Base-by-base conservation (phyloP, 768 basidiomycete species). In the Botryobasidium botryosum region DNA sequence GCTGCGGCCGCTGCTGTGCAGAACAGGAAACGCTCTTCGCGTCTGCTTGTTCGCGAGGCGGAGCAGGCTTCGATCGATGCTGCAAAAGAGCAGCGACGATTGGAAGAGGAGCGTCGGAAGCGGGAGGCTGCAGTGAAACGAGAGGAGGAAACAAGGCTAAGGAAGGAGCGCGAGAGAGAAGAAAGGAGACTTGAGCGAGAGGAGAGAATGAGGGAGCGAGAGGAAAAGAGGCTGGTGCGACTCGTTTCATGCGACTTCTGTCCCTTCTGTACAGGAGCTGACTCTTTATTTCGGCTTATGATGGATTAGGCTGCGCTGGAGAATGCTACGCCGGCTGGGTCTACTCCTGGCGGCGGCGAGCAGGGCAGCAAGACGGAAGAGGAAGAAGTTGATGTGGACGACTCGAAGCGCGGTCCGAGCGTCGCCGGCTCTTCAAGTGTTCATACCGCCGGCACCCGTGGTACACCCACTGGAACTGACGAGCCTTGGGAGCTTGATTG, bases 401-500 rank as follows among this genome's bases (percentile, higher is more conserved):
- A n/a, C 20, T 24, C 32, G 18, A 48, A 32, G 39, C 43, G n/a
- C 33, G 17, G 40, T 23, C n/a, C 26, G 12, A 31, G n/a, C n/a
- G 43, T 25, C 23, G 35, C 17, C 13, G 41, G 31, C 21, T 15
- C 37, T 20, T 39, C 12, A 39, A 20, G 10, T 39, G 37, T 20
- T 21, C 29, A 48, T 21, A 21, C 24, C 32, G 23, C 8, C 40
- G 48, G 7, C 46, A 40, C 12, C 56, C 59, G 15, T 69, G 62
- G 48, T 71, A 71, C 15, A 66, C 71, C 70, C 4, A 71, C 75
- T 26, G 46, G 53, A 36, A 60, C 62, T 17, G 65, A 64, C 24
- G 80, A 77, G 41, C 72, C 78, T 46, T 91, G 88, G 88, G 76
- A 84, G 46, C 62, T 94, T 20, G 78, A 84, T 55, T 94, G 88